Percentiles rank a stretch among this genome's conserved stretches.
phyloP scores from a whole-genome alignment of 305 asterid genomes.

The Fraxinus sp. region DNA sequence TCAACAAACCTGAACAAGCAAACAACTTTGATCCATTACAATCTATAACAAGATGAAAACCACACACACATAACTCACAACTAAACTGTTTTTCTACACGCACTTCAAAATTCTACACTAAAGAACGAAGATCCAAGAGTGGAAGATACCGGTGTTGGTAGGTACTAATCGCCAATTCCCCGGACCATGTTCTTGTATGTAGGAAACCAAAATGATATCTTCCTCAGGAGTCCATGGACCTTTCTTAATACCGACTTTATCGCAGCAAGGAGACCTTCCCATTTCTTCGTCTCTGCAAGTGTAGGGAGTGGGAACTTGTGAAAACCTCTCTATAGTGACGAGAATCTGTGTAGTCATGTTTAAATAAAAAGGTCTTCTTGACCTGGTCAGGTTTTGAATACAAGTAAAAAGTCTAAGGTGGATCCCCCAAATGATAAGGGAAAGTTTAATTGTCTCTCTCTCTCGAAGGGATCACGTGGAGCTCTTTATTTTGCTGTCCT shows the following conservation, averaged over 20 bases:
- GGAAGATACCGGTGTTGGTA: conserved; percentile 61
- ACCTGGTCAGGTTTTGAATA: conserved; percentile 28
- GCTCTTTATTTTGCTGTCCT: background rate
- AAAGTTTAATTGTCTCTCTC: background rate
- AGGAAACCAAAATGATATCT: conserved; percentile 81
- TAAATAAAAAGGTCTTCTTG: conserved; percentile 25
- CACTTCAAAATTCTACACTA: background rate
- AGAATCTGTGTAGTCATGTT: conserved; percentile 25
- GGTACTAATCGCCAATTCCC: conserved; percentile 95
- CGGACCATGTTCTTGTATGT: conserved; percentile 92
- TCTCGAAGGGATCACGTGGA: background rate
- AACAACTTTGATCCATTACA: background rate
- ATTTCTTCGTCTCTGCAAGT: conserved; percentile 23
- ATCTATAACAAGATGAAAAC: background rate
- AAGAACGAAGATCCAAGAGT: background rate
- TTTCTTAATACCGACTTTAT: conserved; percentile 85
- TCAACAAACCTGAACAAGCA: conserved; percentile 54
- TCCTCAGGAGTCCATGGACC: conserved; percentile 99
- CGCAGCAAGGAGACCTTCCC: conserved; percentile 96
- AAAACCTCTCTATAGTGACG: conserved; percentile 1
- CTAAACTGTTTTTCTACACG: background rate
- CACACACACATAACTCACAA: background rate
- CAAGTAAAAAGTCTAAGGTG: conserved; percentile 12
- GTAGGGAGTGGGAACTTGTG: conserved; percentile 1
- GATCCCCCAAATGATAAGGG: background rate